These are phyloP conservation scores for Prunus davidiana DNA, from an alignment of 306 rosid genomes.

Conservation along the genomic window DNA sequence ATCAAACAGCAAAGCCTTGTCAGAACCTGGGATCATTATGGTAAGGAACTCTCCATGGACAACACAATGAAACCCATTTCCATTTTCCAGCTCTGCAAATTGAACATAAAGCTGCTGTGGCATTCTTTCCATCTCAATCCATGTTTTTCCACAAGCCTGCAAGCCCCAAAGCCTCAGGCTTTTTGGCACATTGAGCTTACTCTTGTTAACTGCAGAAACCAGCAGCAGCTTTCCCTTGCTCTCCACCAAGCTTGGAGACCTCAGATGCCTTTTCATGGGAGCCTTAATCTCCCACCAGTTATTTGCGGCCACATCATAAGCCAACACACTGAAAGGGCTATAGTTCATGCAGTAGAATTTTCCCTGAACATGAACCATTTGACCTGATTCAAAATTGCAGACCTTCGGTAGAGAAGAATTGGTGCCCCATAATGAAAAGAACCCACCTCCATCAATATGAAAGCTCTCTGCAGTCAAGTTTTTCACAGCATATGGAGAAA, in stretches of 20 bases:
- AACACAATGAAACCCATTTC: constrained; percentile 71
- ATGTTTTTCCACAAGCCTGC: constrained; percentile 70
- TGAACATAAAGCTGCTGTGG: constrained; percentile 74
- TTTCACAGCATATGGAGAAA: no score
- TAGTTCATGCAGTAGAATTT: constrained; percentile 87
- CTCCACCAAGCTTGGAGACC: constrained; percentile 73
- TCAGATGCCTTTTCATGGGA: constrained; percentile 75
- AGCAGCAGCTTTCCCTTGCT: constrained; percentile 59
- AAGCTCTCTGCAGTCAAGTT: no score
- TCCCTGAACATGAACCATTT: constrained; percentile 64
- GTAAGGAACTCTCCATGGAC: constrained; percentile 78
- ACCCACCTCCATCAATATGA: no score
- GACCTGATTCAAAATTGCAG: constrained; percentile 75
- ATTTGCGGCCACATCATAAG: constrained; percentile 50
- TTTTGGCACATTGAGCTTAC: constrained; percentile 78
- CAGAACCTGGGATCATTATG: constrained; percentile 47
- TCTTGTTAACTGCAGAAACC: constrained; percentile 87
- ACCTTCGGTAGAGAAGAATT: constrained; percentile 70
- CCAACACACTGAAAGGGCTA: constrained; percentile 74
- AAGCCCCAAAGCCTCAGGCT: constrained; percentile 84
- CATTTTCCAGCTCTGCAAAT: constrained; percentile 60
- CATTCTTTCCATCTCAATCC: constrained; percentile 96
- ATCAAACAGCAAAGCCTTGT: constrained; percentile 68
- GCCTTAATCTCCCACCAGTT: constrained; percentile 88
- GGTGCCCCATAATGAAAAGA: constrained; percentile 83